Evolutionary conservation across 768 basidiomycete genomes (phyloP).

Genomic region (Lactarius psammicola): DNA sequence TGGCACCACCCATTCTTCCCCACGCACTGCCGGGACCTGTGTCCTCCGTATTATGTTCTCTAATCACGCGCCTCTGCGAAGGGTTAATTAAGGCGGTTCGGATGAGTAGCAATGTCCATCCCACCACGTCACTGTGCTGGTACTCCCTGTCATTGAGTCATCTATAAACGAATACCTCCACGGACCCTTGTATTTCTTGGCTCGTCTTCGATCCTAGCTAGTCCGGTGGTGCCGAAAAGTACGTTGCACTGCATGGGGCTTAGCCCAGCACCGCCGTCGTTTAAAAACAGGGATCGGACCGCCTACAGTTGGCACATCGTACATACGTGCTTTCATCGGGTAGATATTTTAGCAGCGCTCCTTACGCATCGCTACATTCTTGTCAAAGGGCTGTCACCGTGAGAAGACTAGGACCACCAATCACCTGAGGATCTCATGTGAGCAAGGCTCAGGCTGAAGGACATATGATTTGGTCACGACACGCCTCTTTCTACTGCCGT

Average conservation of each 20-base stretch:
- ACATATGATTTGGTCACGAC: background rate
- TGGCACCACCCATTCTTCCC: background rate
- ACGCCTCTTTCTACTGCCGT: background rate
- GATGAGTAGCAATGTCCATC: background rate
- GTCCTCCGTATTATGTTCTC: background rate
- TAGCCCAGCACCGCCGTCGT: background rate
- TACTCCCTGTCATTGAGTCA: background rate
- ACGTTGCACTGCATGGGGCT: background rate
- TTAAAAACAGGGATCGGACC: background rate
- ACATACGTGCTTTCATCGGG: background rate
- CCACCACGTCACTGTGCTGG: background rate
- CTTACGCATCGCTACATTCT: background rate
- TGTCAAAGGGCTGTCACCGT: background rate
- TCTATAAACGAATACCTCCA: background rate
- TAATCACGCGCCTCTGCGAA: background rate
- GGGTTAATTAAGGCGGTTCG: background rate
- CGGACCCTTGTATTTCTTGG: background rate
- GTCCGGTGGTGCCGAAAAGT: background rate
- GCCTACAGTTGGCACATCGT: background rate
- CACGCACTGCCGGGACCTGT: background rate
- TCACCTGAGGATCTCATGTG: background rate
- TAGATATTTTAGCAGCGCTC: background rate
- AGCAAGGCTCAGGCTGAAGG: no score
- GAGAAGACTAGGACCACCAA: background rate
- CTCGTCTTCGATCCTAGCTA: background rate